phyloP scores from a whole-genome alignment of 805 yeast species.

The Saccharomycopsis guyanensis region DNA sequence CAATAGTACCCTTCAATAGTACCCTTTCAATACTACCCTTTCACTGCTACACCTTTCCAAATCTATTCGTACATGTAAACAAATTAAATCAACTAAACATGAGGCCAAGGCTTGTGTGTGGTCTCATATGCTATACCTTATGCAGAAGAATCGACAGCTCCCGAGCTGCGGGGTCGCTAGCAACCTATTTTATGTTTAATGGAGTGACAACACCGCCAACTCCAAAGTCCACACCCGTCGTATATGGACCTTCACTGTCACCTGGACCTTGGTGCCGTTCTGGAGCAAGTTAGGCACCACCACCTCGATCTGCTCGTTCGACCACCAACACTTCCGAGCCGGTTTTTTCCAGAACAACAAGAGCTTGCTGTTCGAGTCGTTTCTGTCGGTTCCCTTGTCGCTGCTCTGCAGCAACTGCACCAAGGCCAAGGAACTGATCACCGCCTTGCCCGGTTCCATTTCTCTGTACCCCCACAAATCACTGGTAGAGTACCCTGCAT shows the following conservation, averaged over 20 bases:
- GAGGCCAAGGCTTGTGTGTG: no score
- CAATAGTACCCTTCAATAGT: no score
- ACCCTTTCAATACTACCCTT: no score
- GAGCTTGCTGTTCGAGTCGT: constrained; percentile 40
- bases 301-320: constrained; percentile 46
- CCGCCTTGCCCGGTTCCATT: constrained; percentile 81
- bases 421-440: constrained; percentile 75
- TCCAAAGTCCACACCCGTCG: constrained; percentile 97
- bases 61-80: no score
- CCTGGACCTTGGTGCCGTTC: constrained; percentile 1
- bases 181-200: no score
- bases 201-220: constrained; percentile 53
- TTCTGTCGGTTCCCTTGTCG: constrained; percentile 16
- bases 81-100: no score
- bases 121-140: no score
- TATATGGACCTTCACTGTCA: constrained; percentile 64
- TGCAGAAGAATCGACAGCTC: no score
- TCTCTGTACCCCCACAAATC: constrained; percentile 85
- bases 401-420: constrained; percentile 43
- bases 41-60: no score
- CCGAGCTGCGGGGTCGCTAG: no score
- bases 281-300: constrained; percentile 20
- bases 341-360: constrained; percentile 95
- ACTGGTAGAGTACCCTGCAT: constrained; percentile 65
- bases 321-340: constrained; percentile 99